Percentiles rank a stretch among this genome's conserved stretches.
Conservation (phyloP, 805 yeast species). For the Schwanniomyces yamadae region DNA sequence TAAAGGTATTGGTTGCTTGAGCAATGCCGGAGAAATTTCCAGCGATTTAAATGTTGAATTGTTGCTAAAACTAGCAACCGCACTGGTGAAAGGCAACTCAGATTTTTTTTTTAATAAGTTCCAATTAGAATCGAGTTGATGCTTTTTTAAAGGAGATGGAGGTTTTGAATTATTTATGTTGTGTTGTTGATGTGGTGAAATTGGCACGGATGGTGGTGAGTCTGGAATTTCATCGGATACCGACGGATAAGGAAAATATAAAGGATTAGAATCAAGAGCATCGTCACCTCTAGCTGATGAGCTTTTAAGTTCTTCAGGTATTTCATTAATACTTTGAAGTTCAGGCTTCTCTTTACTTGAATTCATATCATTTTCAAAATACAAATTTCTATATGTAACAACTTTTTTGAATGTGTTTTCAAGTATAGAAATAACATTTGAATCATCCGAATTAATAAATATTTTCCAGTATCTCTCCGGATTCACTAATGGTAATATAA, state of each 20-base stretch:
- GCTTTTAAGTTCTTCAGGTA: not conserved
- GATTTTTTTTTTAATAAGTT: slow-evolving; percentile 15
- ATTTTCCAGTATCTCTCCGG: slow-evolving; percentile 77
- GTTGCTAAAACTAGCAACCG: slow-evolving; percentile 30
- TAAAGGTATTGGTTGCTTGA: not conserved
- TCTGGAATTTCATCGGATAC: slow-evolving; percentile 36
- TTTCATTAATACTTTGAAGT: not conserved
- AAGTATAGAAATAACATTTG: slow-evolving; percentile 22
- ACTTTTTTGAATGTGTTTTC: slow-evolving; percentile 38
- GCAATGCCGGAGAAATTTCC: not conserved
- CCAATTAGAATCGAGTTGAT: slow-evolving; percentile 10
- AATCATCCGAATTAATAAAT: slow-evolving; percentile 33
- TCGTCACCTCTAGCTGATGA: not conserved
- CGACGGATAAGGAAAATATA: slow-evolving; percentile 6
- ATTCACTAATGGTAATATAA: slow-evolving; percentile 64
- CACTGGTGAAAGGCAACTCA: slow-evolving; percentile 23
- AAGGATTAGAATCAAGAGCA: not conserved
- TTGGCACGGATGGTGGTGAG: slow-evolving; percentile 44
- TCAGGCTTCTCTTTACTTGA: not conserved
- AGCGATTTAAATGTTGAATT: slow-evolving; percentile 1
- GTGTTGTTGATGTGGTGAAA: slow-evolving; percentile 28
- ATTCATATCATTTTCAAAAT: slow-evolving; percentile 9
- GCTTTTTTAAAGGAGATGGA: not conserved
- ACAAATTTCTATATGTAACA: slow-evolving; percentile 44
- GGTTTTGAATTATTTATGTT: slow-evolving; percentile 4